Conservation (phyloP, 805 yeast species). For the Sungouiella blattae region DNA sequence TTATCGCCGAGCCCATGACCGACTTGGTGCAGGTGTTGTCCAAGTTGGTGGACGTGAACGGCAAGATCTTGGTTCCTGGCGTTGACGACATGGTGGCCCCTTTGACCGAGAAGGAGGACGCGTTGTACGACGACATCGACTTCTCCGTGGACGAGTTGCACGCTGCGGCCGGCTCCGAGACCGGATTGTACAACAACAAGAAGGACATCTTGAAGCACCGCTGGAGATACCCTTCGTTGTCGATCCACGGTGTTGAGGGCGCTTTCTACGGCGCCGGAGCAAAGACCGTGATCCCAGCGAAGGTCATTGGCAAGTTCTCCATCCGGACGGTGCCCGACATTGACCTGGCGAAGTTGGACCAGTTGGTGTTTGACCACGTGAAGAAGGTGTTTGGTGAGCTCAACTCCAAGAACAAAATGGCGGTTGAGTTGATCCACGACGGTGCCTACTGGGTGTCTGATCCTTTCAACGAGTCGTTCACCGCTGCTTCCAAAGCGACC, state of each 20-base stretch:
- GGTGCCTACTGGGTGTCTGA: constrained; percentile 96
- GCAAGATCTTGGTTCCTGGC: constrained; percentile 85
- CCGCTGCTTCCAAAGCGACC: constrained; percentile 94
- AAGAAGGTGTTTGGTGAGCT: constrained; percentile 62
- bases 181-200: constrained; percentile 72
- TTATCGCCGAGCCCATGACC: constrained; percentile 95
- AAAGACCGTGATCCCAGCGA: constrained; percentile 96
- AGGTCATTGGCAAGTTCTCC: constrained; percentile 90
- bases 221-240: constrained; percentile 97
- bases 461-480: constrained; percentile 87
- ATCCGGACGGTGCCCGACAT: constrained; percentile 97
- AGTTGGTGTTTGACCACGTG: constrained; percentile 70
- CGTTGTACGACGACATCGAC: constrained; percentile 80
- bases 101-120: constrained; percentile 73
- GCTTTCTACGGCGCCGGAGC: constrained; percentile 96
- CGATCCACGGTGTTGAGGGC: constrained; percentile 96
- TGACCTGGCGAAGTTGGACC: constrained; percentile 71
- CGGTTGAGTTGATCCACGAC: constrained; percentile 80
- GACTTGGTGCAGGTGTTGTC: constrained; percentile 80
- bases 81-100: constrained; percentile 94
- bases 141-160: constrained; percentile 81
- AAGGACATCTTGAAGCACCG: constrained; percentile 92
- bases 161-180: constrained; percentile 83
- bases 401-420: constrained; percentile 71
- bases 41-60: constrained; percentile 73